Evolutionary conservation across 108 stramenopile species (phyloP), one percentile per base, ranked within the genome.

Genomic region (Nannochloropsis oceanica): DNA sequence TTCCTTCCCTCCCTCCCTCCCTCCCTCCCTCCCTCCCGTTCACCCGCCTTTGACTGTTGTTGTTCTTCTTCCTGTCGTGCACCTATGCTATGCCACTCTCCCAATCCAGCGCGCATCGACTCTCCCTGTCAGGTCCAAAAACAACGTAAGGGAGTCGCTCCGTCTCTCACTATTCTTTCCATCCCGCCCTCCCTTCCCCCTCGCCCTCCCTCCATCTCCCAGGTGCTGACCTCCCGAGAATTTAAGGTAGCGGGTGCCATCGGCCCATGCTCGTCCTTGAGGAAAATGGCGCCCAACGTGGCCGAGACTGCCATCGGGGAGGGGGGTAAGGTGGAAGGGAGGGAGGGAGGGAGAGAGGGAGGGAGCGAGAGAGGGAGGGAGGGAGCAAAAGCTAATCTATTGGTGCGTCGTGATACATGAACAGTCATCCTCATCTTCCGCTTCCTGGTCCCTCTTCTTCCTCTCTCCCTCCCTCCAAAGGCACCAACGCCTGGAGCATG

Each of bases 401-500:
- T 34, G 34, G 34, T 34, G 34, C 34, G 34, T 34, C 34, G 34
- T 34, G 34, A 34, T 34, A 34, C 5, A 1, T 1, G 34, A 3
- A 34, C 2, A 34, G 34, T 34, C 34, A 34, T 34, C 34, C 34
- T 34, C 34, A 34, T 5, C 34, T 5, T 34, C 34, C 34, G n/a
- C n/a, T n/a, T n/a, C n/a, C n/a, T n/a, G n/a, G 46, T 14, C 46
- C 0, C 0, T 50, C 18, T 50, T 50, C 18, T 18, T 18, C 46
- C 46, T 50, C 46, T 18, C 46, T 50, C 80, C 24, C 80, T 81
- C 0, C 80, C 80, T 81, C 80, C 26, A 85, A 97, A 14, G 98
- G 98, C 83, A 99, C 99, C 2, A 96, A 94, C 87, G 95, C 94
- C 27, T 99, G 99, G 99, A 92, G 94, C 87, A 84, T 99, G 81